Base-by-base conservation (phyloP, 2,329 filamentous ascomycete species). In the Botrytis deweyae region DNA sequence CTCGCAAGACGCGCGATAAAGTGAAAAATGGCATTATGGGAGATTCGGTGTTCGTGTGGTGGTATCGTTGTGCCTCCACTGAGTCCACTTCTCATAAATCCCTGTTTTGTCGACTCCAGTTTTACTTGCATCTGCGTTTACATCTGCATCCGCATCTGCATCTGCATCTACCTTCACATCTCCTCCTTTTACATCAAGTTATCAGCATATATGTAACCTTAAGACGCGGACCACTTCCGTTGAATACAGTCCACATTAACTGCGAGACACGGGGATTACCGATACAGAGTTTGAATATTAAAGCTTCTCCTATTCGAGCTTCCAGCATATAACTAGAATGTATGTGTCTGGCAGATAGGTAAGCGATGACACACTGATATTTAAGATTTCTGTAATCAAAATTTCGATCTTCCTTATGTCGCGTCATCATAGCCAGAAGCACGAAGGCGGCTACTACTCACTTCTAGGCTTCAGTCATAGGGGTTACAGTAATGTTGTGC, bases 1-100 rank as follows among this genome's bases (percentile, higher is more conserved):
- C 33, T 67, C 46, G 65, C 65, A 55, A 67, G 46, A 67, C 65
- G 65, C 65, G 65, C 65, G 65, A 67, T 12, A 67, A 52, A 55
- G 36, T 29, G 25, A 55, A 67, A 67, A 67, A 40, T 55, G 46
- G 65, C 22, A 55, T 67, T 38, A 29, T 67, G 46, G 65, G 46
- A 67, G 38, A 67, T 67, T 52, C 46, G 36, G n/a, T 29, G 5
- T 44, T 33, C 14, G 36, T 40, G n/a, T 52, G 33, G 25, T 12
- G 38, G 36, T 67, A 18, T 49, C 46, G 46, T n/a, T 55, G 20
- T 40, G 25, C 33, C 46, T 55, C 46, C 65, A 66, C 64, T 12
- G 44, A 46, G 33, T 38, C 64, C 64, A 67, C 65, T 55, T 38
- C 52, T 67, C 46, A 40, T 29, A 29, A 36, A 55, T 29, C 49